Evolutionary conservation across 306 rosid genomes (phyloP).

Genomic region (Ormosia emarginata): DNA sequence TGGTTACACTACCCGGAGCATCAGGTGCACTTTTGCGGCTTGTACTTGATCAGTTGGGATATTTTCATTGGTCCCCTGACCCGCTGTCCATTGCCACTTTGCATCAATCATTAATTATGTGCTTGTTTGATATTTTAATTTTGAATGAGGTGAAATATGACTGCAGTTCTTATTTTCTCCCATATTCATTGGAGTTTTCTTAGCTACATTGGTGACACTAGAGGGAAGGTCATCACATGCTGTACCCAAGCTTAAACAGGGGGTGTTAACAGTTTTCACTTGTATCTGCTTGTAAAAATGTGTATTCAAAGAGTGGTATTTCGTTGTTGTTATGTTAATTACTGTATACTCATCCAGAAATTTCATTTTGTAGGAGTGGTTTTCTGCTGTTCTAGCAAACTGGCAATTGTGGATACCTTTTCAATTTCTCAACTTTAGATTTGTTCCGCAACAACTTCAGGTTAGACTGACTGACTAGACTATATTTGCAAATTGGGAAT

Average conservation of each 20-base stretch:
- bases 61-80: not conserved
- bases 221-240: no score
- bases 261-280: constrained; percentile 20
- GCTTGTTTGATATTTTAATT: not conserved
- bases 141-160: constrained; percentile 23
- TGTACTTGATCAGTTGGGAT: constrained; percentile 76
- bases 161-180: constrained; percentile 86
- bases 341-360: constrained; percentile 15
- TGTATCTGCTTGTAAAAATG: constrained; percentile 6
- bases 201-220: no score
- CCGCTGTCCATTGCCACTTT: not conserved
- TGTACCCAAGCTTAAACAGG: no score
- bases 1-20: constrained; percentile 75
- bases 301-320: not conserved
- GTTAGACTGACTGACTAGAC: constrained; percentile 35
- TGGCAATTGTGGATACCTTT: constrained; percentile 99
- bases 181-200: constrained; percentile 66
- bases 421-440: constrained; percentile 91
- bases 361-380: constrained; percentile 72
- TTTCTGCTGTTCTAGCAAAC: constrained; percentile 78
- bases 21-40: constrained; percentile 86
- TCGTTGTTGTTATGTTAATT: not conserved
- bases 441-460: constrained; percentile 96
- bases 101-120: constrained; percentile 9
- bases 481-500: not conserved